Base-by-base conservation (phyloP, 768 basidiomycete genomes). In the Rhodotorula diobovata region DNA sequence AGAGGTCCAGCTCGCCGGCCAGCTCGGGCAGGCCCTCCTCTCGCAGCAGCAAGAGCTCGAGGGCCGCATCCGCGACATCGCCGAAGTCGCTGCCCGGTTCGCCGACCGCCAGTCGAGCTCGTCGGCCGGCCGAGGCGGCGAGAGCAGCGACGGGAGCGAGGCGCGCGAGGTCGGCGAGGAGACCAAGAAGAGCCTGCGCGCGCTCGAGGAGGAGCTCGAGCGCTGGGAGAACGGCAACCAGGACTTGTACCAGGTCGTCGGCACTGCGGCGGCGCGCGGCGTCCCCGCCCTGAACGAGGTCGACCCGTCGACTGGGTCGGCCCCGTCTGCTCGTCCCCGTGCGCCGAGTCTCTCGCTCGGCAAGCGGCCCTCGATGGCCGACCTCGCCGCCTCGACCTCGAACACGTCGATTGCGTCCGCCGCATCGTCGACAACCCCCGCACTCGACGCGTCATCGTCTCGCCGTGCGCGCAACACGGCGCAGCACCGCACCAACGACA, bases 21-120 rank as follows among this genome's bases (percentile, higher is more conserved):
- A 88, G 66, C 87, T 98, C 79, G 94, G 95, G 62, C 93, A 96
- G 82, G 89, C 91, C 80, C 87, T 98, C 77, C 87, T 97, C 71
- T 86, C 87, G 30, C 95, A 98, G 83, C 92, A 92, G 81, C 88
- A 91, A 82, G 91, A 95, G 79, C 86, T 97, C 72, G 91, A 96
- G 81, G 88, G 89, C 78, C 86, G 91, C 62, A 91, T 97, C 70
- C 84, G 86, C 55, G 89, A 89, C 78, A 84, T 95, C 63, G 78
- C 78, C 46, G 81, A 81, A 41, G 79, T 81, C 32, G 89, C 91
- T 76, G 89, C 89, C 46, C 79, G 62, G 16, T 74, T 46, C 34
- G 72, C 50, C 35, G 56, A 35, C 56, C 35, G 34, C 35, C 34
- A 35, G 23, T 65, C 55, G 48, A 35, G 12, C 87, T 87, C 73